A percentile compares a stretch with the other conserved stretches of the same genome.
Conservation (phyloP, 768 basidiomycete genomes). For the Tricholoma sp. region DNA sequence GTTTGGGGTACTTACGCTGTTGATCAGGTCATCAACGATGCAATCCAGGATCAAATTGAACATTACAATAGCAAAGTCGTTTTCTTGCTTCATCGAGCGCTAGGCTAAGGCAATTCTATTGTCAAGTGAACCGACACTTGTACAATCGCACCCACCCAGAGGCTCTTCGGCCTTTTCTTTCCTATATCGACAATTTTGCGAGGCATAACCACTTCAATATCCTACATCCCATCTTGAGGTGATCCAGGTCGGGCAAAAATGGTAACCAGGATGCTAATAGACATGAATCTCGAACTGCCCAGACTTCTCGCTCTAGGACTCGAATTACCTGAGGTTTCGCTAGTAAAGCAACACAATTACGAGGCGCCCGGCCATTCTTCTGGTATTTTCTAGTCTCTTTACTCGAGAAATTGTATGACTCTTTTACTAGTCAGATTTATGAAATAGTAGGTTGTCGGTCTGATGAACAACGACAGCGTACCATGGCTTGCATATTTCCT, state of each 20-base stretch:
- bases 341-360: conserved; percentile 35
- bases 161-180: conserved; percentile 30
- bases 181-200: conserved; percentile 31
- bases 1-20: background rate
- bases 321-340: conserved; percentile 39
- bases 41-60: conserved; percentile 61
- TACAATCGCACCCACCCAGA: conserved; percentile 28
- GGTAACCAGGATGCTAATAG: background rate
- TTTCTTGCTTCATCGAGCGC: background rate
- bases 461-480: background rate
- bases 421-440: conserved; percentile 27
- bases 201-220: conserved; percentile 33
- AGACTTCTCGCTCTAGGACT: conserved; percentile 37
- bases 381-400: conserved; percentile 20
- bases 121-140: conserved; percentile 30
- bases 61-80: conserved; percentile 49
- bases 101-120: background rate
- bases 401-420: background rate
- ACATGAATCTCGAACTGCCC: background rate
- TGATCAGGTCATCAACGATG: conserved; percentile 49
- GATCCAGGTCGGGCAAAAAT: background rate
- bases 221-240: conserved; percentile 33
- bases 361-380: conserved; percentile 31
- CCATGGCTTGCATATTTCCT: background rate
- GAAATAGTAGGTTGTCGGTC: conserved; percentile 35